These are phyloP conservation scores for Lasiodiplodia gonubiensis DNA, from an alignment of 2,329 filamentous ascomycete species.

Conservation along the genomic window DNA sequence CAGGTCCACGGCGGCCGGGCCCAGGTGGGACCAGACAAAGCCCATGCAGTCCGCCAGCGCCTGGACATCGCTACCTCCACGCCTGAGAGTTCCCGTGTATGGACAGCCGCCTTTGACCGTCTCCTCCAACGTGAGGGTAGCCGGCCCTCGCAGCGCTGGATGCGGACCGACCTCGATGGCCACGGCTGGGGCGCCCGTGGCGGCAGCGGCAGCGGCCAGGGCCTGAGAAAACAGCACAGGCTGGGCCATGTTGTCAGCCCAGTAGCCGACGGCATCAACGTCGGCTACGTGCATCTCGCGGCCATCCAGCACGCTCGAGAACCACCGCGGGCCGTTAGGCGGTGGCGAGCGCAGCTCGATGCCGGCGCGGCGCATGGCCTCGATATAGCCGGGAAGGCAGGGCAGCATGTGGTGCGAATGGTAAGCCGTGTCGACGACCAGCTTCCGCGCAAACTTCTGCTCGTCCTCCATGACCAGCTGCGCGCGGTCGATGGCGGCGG, in stretches of 20 bases:
- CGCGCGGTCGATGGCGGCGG: conserved; percentile 28
- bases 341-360: not conserved
- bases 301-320: not conserved
- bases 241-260: conserved; percentile 53
- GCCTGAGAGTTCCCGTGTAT: conserved; percentile 29
- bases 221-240: conserved; percentile 51
- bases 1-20: conserved; percentile 31
- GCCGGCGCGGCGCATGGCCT: not conserved
- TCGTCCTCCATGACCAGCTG: conserved; percentile 26
- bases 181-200: conserved; percentile 34
- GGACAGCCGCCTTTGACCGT: not conserved
- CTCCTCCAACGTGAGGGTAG: conserved; percentile 39
- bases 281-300: not conserved
- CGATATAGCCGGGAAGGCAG: not conserved
- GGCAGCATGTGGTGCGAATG: conserved; percentile 33
- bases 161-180: conserved; percentile 56
- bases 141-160: conserved; percentile 52
- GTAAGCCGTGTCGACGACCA: conserved; percentile 32
- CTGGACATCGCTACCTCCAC: conserved; percentile 31
- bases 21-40: conserved; percentile 30
- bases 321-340: not conserved
- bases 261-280: conserved; percentile 45
- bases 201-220: conserved; percentile 18
- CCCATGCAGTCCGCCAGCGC: conserved; percentile 5
- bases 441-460: conserved; percentile 29